These are phyloP conservation scores for Trametes maxima DNA, from an alignment of 768 basidiomycete genomes.

Conservation along the genomic window DNA sequence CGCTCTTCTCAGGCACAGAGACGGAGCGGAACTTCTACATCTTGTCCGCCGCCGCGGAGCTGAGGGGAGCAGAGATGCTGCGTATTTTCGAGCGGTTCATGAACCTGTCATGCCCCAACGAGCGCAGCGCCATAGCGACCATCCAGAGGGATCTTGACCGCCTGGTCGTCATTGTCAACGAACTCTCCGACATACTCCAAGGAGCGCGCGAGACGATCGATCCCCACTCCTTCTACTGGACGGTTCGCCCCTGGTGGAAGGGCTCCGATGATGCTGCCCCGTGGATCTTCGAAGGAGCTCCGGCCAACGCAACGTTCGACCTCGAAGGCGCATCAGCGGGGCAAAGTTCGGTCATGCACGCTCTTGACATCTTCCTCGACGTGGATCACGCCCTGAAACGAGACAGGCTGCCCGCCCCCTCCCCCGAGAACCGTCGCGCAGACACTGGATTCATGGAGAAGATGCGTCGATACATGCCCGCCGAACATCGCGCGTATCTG, in stretches of 20 bases:
- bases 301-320: slow-evolving; percentile 52
- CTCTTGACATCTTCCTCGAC: slow-evolving; percentile 82
- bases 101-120: slow-evolving; percentile 63
- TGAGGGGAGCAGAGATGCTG: slow-evolving; percentile 85
- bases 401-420: slow-evolving; percentile 67
- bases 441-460: slow-evolving; percentile 86
- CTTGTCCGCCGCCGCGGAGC: slow-evolving; percentile 80
- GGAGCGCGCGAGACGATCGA: slow-evolving; percentile 72
- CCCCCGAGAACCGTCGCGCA: slow-evolving; percentile 62
- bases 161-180: slow-evolving; percentile 69
- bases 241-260: slow-evolving; percentile 90
- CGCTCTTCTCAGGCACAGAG: slow-evolving; percentile 82
- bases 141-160: slow-evolving; percentile 72
- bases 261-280: slow-evolving; percentile 71
- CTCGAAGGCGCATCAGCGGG: slow-evolving; percentile 91
- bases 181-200: slow-evolving; percentile 70
- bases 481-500: slow-evolving; percentile 85
- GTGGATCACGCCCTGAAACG: slow-evolving; percentile 85
- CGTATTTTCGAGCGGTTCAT: slow-evolving; percentile 87
- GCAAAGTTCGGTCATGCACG: slow-evolving; percentile 90
- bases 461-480: slow-evolving; percentile 96
- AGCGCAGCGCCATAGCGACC: slow-evolving; percentile 51
- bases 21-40: slow-evolving; percentile 88
- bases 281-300: slow-evolving; percentile 84
- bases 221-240: slow-evolving; percentile 87